These are phyloP conservation scores for Fusarium pseudograminearum DNA, from an alignment of 2,329 filamentous ascomycete genomes.

Conservation along the genomic window DNA sequence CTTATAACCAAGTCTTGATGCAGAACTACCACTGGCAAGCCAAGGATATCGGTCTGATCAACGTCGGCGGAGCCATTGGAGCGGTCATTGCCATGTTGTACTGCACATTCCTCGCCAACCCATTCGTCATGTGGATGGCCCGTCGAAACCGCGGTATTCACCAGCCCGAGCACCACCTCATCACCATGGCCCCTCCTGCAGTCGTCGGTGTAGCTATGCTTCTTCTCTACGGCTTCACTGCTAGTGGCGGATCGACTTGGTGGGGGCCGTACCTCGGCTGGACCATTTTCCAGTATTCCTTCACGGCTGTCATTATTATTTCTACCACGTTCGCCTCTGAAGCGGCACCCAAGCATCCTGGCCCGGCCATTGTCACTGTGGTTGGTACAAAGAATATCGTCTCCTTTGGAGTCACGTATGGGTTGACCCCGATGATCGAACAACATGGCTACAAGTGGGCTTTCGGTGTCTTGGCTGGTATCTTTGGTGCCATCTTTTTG, in stretches of 20 bases:
- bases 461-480: conserved; percentile 10
- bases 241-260: conserved; percentile 7
- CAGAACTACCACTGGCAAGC: conserved; percentile 18
- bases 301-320: conserved; percentile 12
- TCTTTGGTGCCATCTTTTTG: conserved; percentile 31
- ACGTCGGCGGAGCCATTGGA: conserved; percentile 7
- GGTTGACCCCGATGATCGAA: conserved; percentile 14
- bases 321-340: conserved; percentile 22
- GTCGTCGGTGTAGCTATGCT: conserved; percentile 29
- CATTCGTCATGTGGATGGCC: conserved; percentile 27
- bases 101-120: conserved; percentile 17
- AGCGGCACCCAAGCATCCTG: conserved; percentile 19
- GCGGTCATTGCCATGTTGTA: conserved; percentile 15
- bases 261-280: conserved; percentile 20
- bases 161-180: conserved; percentile 30
- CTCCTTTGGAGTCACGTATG: conserved; percentile 15
- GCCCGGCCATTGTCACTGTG: conserved; percentile 14
- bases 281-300: conserved; percentile 25
- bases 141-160: conserved; percentile 32
- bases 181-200: conserved; percentile 30
- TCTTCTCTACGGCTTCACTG: conserved; percentile 24
- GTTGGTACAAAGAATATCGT: conserved; percentile 24
- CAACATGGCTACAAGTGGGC: conserved; percentile 12
- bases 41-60: conserved; percentile 11
- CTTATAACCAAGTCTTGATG: conserved; percentile 17